These are phyloP conservation scores for Fraxinus floribunda DNA, from an alignment of 305 asterid species.

Conservation along the genomic window DNA sequence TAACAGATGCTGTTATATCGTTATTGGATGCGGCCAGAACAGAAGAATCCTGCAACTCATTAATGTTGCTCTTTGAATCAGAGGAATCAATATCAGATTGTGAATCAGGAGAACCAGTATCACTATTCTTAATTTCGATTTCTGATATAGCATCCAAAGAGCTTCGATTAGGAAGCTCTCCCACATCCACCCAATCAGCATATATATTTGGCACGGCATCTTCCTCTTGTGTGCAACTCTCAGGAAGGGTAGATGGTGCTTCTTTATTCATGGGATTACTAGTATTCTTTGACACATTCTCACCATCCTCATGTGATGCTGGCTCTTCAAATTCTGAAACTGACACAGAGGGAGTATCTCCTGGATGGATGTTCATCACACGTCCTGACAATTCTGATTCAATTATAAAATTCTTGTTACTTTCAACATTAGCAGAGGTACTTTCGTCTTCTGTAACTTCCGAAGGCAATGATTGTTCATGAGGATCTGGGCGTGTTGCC, in stretches of 20 bases:
- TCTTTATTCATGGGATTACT: constrained; percentile 33
- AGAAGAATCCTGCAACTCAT: constrained; percentile 51
- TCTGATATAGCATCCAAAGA: constrained; percentile 61
- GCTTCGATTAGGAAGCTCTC: constrained; percentile 44
- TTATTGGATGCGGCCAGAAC: constrained; percentile 33
- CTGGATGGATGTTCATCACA: constrained; percentile 36
- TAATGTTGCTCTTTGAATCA: constrained; percentile 46
- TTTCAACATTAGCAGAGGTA: constrained; percentile 47
- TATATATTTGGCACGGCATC: constrained; percentile 35
- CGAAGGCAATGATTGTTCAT: constrained; percentile 35
- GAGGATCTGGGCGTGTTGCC: constrained; percentile 32
- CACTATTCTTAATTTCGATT: constrained; percentile 54
- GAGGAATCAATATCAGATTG: constrained; percentile 60
- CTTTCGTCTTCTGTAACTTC: constrained; percentile 52
- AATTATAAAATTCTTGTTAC: constrained; percentile 36
- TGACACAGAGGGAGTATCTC: constrained; percentile 31
- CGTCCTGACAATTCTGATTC: constrained; percentile 31
- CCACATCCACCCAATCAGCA: constrained; percentile 40
- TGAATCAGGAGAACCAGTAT: constrained; percentile 48
- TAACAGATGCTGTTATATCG: constrained; percentile 31
- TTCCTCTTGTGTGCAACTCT: constrained; percentile 43
- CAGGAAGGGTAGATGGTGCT: constrained; percentile 32
- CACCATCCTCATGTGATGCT: constrained; percentile 37
- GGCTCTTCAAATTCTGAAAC: constrained; percentile 46
- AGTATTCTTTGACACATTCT: constrained; percentile 32